Conservation (phyloP, 2,329 filamentous ascomycete genomes). For the Xylariaceae sp. region DNA sequence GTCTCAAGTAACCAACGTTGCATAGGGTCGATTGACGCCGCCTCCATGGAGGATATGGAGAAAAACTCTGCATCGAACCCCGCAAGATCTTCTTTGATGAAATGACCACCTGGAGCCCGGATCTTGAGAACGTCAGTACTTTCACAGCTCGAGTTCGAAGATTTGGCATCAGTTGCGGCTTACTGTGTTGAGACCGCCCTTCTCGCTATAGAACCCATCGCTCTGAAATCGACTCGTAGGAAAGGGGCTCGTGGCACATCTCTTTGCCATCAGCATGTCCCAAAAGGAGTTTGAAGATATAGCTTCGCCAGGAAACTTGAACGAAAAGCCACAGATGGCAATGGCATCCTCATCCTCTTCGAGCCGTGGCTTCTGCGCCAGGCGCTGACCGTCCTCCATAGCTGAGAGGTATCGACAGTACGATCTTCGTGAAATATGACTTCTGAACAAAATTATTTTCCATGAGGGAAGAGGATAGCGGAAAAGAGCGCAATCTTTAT, state of each 20-base stretch:
- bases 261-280: slow-evolving; percentile 10
- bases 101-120: slow-evolving; percentile 6
- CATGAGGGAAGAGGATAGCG: too few species aligned
- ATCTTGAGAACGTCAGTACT: slow-evolving; percentile 3
- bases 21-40: slow-evolving; percentile 18
- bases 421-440: too few species aligned
- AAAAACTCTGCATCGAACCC: slow-evolving; percentile 16
- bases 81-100: slow-evolving; percentile 7
- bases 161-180: background rate
- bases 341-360: background rate
- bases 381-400: background rate
- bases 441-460: too few species aligned
- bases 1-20: slow-evolving; percentile 20
- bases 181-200: slow-evolving; percentile 2
- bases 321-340: background rate
- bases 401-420: too few species aligned
- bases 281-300: slow-evolving; percentile 9
- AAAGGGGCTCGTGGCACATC: slow-evolving; percentile 8
- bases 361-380: background rate
- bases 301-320: slow-evolving; percentile 12
- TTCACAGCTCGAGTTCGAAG: background rate
- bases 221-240: background rate
- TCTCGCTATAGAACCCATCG: background rate
- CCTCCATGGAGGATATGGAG: slow-evolving; percentile 17
- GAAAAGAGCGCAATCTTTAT: too few species aligned